Percentiles rank a stretch among this genome's conserved stretches.
phyloP scores from a whole-genome alignment of 345 rosid genomes.

The Clausena lansium region DNA sequence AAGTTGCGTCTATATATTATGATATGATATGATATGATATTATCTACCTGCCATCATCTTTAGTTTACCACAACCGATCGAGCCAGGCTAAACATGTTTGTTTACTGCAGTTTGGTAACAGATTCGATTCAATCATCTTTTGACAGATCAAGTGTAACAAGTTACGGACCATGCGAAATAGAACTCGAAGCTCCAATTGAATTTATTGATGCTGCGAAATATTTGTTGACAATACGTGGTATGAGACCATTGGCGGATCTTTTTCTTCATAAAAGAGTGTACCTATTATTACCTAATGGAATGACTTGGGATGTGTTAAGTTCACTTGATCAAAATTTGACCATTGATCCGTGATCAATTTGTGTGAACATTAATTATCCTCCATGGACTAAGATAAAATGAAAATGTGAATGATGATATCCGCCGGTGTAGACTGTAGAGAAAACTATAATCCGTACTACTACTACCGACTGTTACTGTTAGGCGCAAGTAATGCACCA shows the following conservation, averaged over 20 bases:
- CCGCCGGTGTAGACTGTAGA: background rate
- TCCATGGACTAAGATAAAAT: background rate
- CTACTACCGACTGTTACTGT: background rate
- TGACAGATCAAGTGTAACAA: background rate
- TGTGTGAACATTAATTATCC: background rate
- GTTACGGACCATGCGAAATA: background rate
- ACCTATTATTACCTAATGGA: background rate
- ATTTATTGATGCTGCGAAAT: slow-evolving; percentile 10
- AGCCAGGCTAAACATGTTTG: background rate
- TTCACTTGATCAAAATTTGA: slow-evolving; percentile 4
- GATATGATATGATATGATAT: too few species aligned
- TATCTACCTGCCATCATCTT: background rate
- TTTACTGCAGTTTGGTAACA: background rate
- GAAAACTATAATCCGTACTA: background rate
- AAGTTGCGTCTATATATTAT: background rate
- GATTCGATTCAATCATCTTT: background rate
- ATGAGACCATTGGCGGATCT: background rate
- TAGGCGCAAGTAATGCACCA: slow-evolving; percentile 1
- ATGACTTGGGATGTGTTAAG: slow-evolving; percentile 5
- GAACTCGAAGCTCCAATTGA: background rate
- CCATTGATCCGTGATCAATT: background rate
- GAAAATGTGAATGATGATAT: background rate
- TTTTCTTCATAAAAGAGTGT: background rate
- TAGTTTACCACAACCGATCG: background rate
- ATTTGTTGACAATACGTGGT: background rate